These are phyloP conservation scores for Cladorrhinum samala DNA, from an alignment of 495 filamentous ascomycete genomes.

Conservation along the genomic window DNA sequence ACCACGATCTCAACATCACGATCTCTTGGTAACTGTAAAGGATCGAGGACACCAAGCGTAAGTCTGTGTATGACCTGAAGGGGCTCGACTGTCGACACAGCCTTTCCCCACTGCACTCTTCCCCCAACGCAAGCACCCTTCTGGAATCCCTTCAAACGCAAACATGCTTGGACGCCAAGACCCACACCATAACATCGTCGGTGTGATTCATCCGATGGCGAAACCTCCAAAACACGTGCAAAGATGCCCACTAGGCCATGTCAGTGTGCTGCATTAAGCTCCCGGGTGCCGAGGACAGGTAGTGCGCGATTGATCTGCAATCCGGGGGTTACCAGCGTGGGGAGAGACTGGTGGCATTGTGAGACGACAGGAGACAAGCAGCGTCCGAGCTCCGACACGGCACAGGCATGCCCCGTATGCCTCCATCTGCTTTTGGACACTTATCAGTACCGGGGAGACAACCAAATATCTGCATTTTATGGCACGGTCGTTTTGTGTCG, in stretches of 20 bases:
- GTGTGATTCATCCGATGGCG: background rate
- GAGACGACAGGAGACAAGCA: constrained; percentile 3
- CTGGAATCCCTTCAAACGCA: no score
- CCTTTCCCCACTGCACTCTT: background rate
- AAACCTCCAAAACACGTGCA: background rate
- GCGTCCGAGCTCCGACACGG: constrained; percentile 8
- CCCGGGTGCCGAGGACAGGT: background rate
- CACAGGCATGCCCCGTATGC: background rate
- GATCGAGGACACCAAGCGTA: background rate
- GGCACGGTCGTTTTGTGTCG: background rate
- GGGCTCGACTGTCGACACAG: background rate
- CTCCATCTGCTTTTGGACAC: background rate
- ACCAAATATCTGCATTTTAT: background rate
- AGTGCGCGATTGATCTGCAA: constrained; percentile 5
- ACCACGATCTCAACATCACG: background rate
- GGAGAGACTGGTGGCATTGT: constrained; percentile 3
- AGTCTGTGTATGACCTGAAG: background rate
- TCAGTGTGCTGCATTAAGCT: constrained; percentile 4
- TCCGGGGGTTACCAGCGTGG: background rate
- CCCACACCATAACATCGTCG: background rate
- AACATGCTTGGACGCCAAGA: no score
- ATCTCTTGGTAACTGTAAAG: background rate
- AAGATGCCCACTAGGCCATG: background rate
- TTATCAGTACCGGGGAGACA: background rate
- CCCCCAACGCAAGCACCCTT: no score